These are phyloP conservation scores for Rhododendron williamsianum DNA, from an alignment of 148 eudicot species.

Conservation along the genomic window DNA sequence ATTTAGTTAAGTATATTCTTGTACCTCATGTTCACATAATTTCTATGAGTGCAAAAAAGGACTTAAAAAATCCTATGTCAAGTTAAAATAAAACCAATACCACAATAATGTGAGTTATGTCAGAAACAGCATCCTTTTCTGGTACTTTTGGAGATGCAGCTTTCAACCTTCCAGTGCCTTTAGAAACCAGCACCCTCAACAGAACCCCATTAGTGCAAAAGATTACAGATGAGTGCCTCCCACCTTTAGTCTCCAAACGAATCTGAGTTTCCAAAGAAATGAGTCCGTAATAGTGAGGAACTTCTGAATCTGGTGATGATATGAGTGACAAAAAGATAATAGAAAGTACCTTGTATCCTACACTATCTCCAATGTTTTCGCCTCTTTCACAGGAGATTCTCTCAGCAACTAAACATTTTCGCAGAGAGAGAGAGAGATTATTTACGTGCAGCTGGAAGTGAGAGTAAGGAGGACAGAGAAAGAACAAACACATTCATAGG, in stretches of 20 bases:
- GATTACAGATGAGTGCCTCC: constrained; percentile 67
- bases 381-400: constrained; percentile 86
- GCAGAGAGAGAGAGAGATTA: neutral
- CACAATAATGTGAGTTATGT: constrained; percentile 87
- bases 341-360: constrained; percentile 84
- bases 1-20: neutral
- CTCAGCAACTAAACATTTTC: constrained; percentile 64
- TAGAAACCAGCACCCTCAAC: constrained; percentile 62
- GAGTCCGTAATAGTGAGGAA: neutral
- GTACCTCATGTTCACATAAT: neutral
- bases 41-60: neutral
- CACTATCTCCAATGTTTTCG: constrained; percentile 72
- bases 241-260: constrained; percentile 87
- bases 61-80: neutral
- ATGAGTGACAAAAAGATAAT: neutral
- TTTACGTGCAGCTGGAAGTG: constrained; percentile 2
- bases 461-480: neutral
- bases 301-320: neutral
- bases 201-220: constrained; percentile 91
- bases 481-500: neutral
- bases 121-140: constrained; percentile 30
- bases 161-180: constrained; percentile 34
- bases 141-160: constrained; percentile 20
- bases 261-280: constrained; percentile 39
- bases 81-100: constrained; percentile 34